Percentiles rank a stretch among this genome's conserved stretches.
Conservation (phyloP, 2,329 filamentous ascomycete genomes). For the Didymella glomerata region DNA sequence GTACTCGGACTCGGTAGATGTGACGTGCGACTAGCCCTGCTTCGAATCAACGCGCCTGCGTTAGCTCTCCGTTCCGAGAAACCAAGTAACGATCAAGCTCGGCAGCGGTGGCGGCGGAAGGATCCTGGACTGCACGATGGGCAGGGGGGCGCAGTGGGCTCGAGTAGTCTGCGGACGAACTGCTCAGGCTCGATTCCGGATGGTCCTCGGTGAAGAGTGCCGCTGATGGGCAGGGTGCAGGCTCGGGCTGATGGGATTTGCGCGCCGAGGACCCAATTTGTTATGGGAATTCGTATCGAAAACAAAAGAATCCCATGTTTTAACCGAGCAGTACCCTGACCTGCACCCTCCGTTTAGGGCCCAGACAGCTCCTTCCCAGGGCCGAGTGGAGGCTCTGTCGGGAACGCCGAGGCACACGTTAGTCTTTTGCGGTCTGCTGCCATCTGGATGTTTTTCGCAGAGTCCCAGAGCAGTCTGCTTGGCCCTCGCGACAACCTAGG, state of each 20-base stretch:
- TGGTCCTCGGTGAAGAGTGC: constrained; percentile 19
- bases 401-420: constrained; percentile 1
- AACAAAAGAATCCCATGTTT: constrained; percentile 16
- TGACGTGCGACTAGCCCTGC: constrained; percentile 26
- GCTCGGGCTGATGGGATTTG: constrained; percentile 1
- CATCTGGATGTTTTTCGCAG: not conserved
- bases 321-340: constrained; percentile 2
- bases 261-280: not conserved
- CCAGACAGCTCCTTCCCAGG: constrained; percentile 6
- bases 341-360: not conserved
- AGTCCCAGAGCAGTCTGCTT: constrained; percentile 7
- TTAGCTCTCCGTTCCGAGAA: constrained; percentile 12
- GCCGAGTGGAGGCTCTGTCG: constrained; percentile 13
- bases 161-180: constrained; percentile 1
- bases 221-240: constrained; percentile 1
- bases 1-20: constrained; percentile 19
- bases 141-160: not conserved
- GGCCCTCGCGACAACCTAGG: not conserved
- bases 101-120: constrained; percentile 19
- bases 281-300: constrained; percentile 22
- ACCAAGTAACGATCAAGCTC: constrained; percentile 10
- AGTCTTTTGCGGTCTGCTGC: constrained; percentile 3
- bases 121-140: constrained; percentile 1
- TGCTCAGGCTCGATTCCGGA: constrained; percentile 10
- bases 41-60: constrained; percentile 16